phyloP scores from a whole-genome alignment of 2,329 filamentous ascomycete genomes.

The Neoarthrinium moseri region DNA sequence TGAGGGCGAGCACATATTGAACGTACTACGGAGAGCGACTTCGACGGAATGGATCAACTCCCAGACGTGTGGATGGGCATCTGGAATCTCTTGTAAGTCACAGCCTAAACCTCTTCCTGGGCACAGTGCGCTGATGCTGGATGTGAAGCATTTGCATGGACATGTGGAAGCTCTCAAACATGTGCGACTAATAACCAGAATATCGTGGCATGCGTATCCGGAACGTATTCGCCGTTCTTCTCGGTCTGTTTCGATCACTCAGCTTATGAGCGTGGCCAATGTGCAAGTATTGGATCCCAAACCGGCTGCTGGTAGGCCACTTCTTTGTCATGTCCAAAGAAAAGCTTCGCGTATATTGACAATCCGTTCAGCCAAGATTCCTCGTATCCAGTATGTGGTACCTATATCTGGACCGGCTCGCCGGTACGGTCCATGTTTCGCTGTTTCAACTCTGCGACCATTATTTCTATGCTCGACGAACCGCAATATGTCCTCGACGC shows the following conservation, averaged over 20 bases:
- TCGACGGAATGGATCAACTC: conserved; percentile 20
- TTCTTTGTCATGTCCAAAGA: neutral
- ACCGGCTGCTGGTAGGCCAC: conserved; percentile 37
- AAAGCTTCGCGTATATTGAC: neutral
- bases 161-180: conserved; percentile 17
- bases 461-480: conserved; percentile 31
- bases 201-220: conserved; percentile 33
- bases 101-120: neutral
- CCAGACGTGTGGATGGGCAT: conserved; percentile 27
- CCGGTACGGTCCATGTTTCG: conserved; percentile 34
- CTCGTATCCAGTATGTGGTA: conserved; percentile 30
- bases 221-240: conserved; percentile 28
- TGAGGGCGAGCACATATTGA: neutral
- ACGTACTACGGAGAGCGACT: neutral
- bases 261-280: conserved; percentile 27
- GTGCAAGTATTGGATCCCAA: conserved; percentile 20
- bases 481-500: conserved; percentile 32
- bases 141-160: conserved; percentile 19
- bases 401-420: conserved; percentile 33
- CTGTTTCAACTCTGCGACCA: conserved; percentile 25
- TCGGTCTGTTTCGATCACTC: conserved; percentile 33
- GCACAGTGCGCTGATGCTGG: too few relatives aligned
- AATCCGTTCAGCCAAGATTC: conserved; percentile 11
- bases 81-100: conserved; percentile 25
- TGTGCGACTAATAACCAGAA: conserved; percentile 30